Percentiles rank a stretch among this genome's conserved stretches.
Conservation (phyloP, 2,329 filamentous ascomycete species). For the Fusarium drepaniforme region DNA sequence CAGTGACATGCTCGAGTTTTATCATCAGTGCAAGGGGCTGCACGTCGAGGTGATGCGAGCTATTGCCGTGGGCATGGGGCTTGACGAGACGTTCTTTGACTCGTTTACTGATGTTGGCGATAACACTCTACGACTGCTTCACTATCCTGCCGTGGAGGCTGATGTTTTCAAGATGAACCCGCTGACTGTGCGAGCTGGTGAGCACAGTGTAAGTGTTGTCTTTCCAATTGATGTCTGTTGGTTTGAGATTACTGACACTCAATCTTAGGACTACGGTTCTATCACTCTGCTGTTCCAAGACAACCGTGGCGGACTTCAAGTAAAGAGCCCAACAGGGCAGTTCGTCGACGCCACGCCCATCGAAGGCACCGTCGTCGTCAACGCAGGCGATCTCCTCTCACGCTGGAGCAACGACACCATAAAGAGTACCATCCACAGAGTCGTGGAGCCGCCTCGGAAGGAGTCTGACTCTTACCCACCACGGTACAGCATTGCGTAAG, state of each 20-base stretch:
- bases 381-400: slow-evolving; percentile 87
- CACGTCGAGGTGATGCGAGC: slow-evolving; percentile 86
- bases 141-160: slow-evolving; percentile 78
- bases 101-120: slow-evolving; percentile 76
- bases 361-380: slow-evolving; percentile 84
- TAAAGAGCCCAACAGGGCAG: slow-evolving; percentile 76
- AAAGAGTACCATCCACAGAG: slow-evolving; percentile 89
- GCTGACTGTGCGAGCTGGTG: slow-evolving; percentile 80
- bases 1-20: slow-evolving; percentile 80
- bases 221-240: background rate
- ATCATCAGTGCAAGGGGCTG: slow-evolving; percentile 77
- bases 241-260: background rate
- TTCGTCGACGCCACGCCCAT: slow-evolving; percentile 90
- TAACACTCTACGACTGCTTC: slow-evolving; percentile 79
- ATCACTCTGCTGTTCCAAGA: slow-evolving; percentile 75
- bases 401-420: slow-evolving; percentile 94
- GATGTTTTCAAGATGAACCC: slow-evolving; percentile 75
- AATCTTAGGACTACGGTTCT: slow-evolving; percentile 65
- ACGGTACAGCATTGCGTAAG: slow-evolving; percentile 86
- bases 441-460: slow-evolving; percentile 83
- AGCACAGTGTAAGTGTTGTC: slow-evolving; percentile 68
- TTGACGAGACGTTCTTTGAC: slow-evolving; percentile 82
- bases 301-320: slow-evolving; percentile 65
- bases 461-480: slow-evolving; percentile 74
- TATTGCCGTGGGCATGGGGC: slow-evolving; percentile 83